A percentile compares a stretch with the other conserved stretches of the same genome.
phyloP scores from a whole-genome alignment of 2,329 filamentous ascomycete genomes.

The Biscogniauxia sp. region DNA sequence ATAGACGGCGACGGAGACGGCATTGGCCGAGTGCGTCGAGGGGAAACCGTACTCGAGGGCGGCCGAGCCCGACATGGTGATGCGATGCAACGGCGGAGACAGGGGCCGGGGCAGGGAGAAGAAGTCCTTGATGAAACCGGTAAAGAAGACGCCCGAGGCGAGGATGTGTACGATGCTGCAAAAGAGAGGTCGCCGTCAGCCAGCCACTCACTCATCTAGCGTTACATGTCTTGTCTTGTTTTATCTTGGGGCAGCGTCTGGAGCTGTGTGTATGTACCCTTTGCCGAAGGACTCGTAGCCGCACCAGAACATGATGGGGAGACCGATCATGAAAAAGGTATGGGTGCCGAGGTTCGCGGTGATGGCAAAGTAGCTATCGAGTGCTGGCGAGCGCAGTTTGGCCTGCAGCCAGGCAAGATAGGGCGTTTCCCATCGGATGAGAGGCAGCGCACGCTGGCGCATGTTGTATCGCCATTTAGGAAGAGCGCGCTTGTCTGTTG shows the following conservation, averaged over 20 bases:
- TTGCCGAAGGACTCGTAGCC: constrained; percentile 82
- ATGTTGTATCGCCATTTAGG: constrained; percentile 85
- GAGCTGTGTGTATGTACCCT: constrained; percentile 59
- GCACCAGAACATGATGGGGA: constrained; percentile 97
- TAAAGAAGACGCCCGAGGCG: constrained; percentile 78
- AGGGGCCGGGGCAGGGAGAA: constrained; percentile 88
- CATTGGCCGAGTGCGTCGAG: constrained; percentile 95
- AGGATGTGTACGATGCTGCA: constrained; percentile 69
- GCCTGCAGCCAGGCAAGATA: constrained; percentile 87
- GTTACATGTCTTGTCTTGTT: neutral
- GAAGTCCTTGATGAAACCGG: constrained; percentile 91
- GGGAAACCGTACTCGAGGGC: constrained; percentile 97
- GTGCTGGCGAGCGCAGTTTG: constrained; percentile 72
- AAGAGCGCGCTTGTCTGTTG: constrained; percentile 73
- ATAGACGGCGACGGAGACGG: constrained; percentile 89
- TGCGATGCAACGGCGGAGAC: constrained; percentile 86
- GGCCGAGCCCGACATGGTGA: constrained; percentile 95
- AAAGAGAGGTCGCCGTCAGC: constrained; percentile 9
- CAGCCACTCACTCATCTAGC: neutral
- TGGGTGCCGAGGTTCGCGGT: constrained; percentile 96
- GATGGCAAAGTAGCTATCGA: constrained; percentile 96
- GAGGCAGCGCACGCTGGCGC: constrained; percentile 77
- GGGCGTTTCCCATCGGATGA: constrained; percentile 92
- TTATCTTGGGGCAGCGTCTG: constrained; percentile 1
- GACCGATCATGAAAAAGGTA: constrained; percentile 95